Evolutionary conservation across 1,284 basidiomycete genomes (phyloP), one percentile per base, ranked within the genome.

Genomic region (Hypsizygus ulmarius): DNA sequence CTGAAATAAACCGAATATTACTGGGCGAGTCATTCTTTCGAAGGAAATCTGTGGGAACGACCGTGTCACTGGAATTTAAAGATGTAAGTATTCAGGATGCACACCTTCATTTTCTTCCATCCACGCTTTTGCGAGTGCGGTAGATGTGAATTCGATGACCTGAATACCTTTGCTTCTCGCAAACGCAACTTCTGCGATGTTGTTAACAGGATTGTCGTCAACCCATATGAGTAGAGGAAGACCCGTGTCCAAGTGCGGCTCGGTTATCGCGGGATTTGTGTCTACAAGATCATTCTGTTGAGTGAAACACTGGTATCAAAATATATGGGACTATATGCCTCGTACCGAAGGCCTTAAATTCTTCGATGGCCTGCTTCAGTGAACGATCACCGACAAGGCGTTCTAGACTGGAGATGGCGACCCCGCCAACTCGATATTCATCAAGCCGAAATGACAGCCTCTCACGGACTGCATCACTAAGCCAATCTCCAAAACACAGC

Each of bases 1-100:
- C 62, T 1, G 62, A 58, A 27, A 65, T 64, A 43, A 61, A 61
- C n/a, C 63, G 58, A 29, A 65, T 46, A 6, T 39, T 45, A 33
- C 52, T 47, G n/a, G 55, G 45, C 8, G 50, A 34, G 41, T 63
- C 60, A 37, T 60, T 53, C 32, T 40, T 35, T 16, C 52, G 49
- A 8, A 63, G 39, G 42, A 60, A 59, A 30, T 39, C 60, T 61
- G 28, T 29, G 27, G 15, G 12, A 48, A 1, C 19, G 28, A 16
- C 27, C n/a, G 21, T 21, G 30, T 41, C 19, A 5, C 5, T 2
- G n/a, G 16, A 19, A 3, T 10, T 36, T 29, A 37, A 27, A 33
- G 10, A 28, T 5, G 2, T 19, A n/a, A 27, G 25, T 29, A 16
- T 15, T 12, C 29, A 19, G 10, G 11, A 12, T 4, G 7, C 15